Percentiles rank a stretch among this genome's conserved stretches.
phyloP scores from a whole-genome alignment of 208 protist species.

The Leishmania martiniquensis region DNA sequence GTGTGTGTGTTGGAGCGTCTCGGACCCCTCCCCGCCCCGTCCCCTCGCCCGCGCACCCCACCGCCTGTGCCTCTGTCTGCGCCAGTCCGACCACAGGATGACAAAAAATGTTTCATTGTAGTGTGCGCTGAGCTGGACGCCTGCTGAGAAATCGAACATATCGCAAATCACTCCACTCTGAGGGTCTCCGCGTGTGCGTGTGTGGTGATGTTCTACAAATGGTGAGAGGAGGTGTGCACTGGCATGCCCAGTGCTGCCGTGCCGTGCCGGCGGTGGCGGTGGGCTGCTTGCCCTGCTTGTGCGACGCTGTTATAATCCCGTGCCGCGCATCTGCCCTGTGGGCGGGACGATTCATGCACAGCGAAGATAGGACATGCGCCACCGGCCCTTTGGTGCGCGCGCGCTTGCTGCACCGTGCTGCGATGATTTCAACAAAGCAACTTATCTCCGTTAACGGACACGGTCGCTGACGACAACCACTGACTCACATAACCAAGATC shows the following conservation, averaged over 20 bases:
- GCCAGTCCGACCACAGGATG: conserved; percentile 8
- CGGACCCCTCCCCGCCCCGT: neutral
- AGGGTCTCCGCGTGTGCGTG: conserved; percentile 7
- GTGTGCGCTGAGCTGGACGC: conserved; percentile 33
- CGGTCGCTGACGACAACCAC: conserved; percentile 65
- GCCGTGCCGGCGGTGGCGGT: conserved; percentile 29
- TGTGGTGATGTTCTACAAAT: neutral
- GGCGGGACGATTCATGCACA: conserved; percentile 55
- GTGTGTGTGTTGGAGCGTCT: conserved; percentile 2
- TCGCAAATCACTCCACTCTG: conserved; percentile 41
- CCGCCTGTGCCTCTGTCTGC: neutral
- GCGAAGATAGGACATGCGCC: conserved; percentile 29
- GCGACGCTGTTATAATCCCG: conserved; percentile 35
- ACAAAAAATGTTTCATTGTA: conserved; percentile 29
- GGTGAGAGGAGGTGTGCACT: neutral
- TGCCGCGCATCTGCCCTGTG: conserved; percentile 22
- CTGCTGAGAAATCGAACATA: conserved; percentile 38
- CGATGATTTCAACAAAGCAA: conserved; percentile 19
- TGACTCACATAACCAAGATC: conserved; percentile 78
- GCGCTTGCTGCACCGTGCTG: neutral
- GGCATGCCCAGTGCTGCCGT: neutral
- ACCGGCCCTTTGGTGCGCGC: neutral
- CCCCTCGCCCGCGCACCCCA: neutral
- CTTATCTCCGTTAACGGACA: conserved; percentile 55
- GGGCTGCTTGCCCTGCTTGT: neutral